Percentiles rank a stretch among this genome's conserved stretches.
Evolutionary conservation across 345 rosid genomes (phyloP).

Genomic region (Lagerstroemia speciosa): DNA sequence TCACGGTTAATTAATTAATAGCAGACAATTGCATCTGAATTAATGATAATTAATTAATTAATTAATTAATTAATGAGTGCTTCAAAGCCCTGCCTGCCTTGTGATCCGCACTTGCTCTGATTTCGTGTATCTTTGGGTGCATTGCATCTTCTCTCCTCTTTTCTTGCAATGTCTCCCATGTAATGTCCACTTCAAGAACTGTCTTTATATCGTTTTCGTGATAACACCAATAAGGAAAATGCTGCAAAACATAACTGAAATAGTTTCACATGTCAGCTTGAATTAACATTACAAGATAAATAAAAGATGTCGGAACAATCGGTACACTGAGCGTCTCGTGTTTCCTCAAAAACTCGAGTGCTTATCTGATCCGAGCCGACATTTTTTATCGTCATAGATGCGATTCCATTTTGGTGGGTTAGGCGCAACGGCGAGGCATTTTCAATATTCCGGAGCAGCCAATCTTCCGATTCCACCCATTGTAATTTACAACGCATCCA

Average conservation of each 20-base stretch:
- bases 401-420: too few species aligned
- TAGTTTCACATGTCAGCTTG: too few species aligned
- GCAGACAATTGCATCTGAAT: neutral
- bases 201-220: neutral
- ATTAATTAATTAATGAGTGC: neutral
- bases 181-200: neutral
- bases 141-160: neutral
- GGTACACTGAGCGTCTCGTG: too few species aligned
- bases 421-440: too few species aligned
- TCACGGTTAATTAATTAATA: neutral
- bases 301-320: too few species aligned
- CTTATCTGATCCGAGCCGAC: too few species aligned
- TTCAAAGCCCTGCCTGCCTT: neutral
- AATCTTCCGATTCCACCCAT: too few species aligned
- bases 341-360: too few species aligned
- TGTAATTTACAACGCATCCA: too few species aligned
- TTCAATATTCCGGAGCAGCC: too few species aligned
- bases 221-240: neutral
- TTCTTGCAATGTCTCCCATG: neutral
- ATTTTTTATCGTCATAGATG: too few species aligned
- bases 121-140: conserved; percentile 1
- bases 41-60: neutral
- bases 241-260: neutral
- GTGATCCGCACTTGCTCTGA: neutral
- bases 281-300: too few species aligned